A percentile compares a stretch with the other conserved stretches of the same genome.
Conservation (phyloP, 108 stramenopile species). For the Pseudonitzschia multiseries region DNA sequence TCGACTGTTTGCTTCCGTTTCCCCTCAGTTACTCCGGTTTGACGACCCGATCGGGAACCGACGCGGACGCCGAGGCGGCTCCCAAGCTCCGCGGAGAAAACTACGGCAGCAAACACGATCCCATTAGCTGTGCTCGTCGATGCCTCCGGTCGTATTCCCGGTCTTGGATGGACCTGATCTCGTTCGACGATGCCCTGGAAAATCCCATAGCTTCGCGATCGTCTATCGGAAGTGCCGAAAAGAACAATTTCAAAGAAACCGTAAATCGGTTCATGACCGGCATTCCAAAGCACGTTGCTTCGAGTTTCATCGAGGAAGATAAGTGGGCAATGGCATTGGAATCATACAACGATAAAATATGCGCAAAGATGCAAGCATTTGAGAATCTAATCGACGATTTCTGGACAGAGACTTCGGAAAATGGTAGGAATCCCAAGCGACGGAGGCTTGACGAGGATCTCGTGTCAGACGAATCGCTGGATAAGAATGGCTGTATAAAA, state of each 20-base stretch:
- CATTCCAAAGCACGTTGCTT: slow-evolving; percentile 9
- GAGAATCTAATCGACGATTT: slow-evolving; percentile 3
- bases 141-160: slow-evolving; percentile 4
- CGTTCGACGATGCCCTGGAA: slow-evolving; percentile 3
- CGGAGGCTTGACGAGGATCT: not conserved
- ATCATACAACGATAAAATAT: not conserved
- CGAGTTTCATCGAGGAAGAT: slow-evolving; percentile 14
- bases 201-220: not conserved
- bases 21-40: slow-evolving; percentile 10
- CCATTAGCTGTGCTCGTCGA: not conserved
- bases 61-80: not conserved
- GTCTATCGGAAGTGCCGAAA: not conserved
- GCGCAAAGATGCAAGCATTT: not conserved
- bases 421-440: not conserved
- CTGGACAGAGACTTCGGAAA: not conserved
- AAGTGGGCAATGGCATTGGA: not conserved
- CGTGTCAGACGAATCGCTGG: not conserved
- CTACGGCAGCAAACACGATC: not conserved
- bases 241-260: not conserved
- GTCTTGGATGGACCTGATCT: not conserved
- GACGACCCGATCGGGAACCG: not conserved
- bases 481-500: not conserved
- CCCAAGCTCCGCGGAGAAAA: not conserved
- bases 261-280: not conserved
- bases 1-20: slow-evolving; percentile 9